Percentiles rank a stretch among this genome's conserved stretches.
These are phyloP conservation scores for Sonneratia alba DNA, from an alignment of 345 rosid species.

Conservation along the genomic window DNA sequence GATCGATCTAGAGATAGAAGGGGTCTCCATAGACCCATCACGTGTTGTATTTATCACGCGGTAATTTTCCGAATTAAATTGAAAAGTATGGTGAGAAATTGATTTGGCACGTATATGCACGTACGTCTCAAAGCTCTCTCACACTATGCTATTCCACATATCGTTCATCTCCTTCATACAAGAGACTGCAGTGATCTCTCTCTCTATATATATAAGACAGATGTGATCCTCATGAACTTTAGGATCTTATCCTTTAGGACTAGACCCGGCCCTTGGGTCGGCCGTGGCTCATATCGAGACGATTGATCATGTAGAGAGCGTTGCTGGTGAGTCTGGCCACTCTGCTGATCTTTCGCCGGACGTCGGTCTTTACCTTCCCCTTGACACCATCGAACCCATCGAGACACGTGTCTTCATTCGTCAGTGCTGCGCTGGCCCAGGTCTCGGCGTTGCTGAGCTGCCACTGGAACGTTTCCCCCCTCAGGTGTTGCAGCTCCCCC, in stretches of 20 bases:
- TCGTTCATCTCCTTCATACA: neutral
- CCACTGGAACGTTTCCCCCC: slow-evolving; percentile 41
- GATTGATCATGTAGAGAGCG: slow-evolving; percentile 70
- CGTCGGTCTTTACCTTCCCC: slow-evolving; percentile 31
- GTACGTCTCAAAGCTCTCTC: too few species aligned
- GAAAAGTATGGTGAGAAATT: too few species aligned
- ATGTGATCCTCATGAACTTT: neutral
- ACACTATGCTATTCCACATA: neutral
- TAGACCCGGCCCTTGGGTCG: neutral
- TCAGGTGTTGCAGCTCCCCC: slow-evolving; percentile 45
- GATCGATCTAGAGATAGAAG: too few species aligned
- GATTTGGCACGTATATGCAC: too few species aligned
- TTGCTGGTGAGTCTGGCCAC: slow-evolving; percentile 75
- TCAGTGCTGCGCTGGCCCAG: slow-evolving; percentile 80
- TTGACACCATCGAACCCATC: slow-evolving; percentile 56
- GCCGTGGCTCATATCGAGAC: slow-evolving; percentile 34
- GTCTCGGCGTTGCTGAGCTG: slow-evolving; percentile 76
- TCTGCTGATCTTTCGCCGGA: slow-evolving; percentile 40
- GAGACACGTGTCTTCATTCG: slow-evolving; percentile 79
- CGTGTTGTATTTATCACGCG: too few species aligned
- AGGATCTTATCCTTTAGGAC: too few species aligned
- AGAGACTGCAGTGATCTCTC: neutral
- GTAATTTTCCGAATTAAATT: too few species aligned
- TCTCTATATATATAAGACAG: neutral
- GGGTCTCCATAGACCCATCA: too few species aligned